Conservation (phyloP, 2,329 filamentous ascomycete species). For the Dothiorella sarmentorum region DNA sequence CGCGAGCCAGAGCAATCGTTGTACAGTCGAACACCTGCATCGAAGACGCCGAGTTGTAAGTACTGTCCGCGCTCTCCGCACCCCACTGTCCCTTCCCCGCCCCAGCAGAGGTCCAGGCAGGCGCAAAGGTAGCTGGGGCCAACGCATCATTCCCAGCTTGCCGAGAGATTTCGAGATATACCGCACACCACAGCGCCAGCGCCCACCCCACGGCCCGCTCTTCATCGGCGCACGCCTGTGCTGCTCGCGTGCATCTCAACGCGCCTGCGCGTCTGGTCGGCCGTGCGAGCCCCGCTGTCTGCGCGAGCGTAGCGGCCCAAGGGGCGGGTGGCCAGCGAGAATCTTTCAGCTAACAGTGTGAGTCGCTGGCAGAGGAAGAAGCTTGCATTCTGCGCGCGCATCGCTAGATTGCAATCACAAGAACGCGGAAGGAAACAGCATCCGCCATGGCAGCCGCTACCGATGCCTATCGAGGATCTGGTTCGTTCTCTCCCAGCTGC, state of each 20-base stretch:
- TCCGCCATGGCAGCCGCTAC: slow-evolving; percentile 38
- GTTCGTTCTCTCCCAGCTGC: slow-evolving; percentile 30
- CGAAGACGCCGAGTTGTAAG: slow-evolving; percentile 10
- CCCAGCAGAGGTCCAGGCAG: background rate
- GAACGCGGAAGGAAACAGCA: slow-evolving; percentile 6
- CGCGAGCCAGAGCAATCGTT: slow-evolving; percentile 4
- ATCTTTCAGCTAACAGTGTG: slow-evolving; percentile 17
- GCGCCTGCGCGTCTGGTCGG: background rate
- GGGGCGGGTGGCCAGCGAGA: slow-evolving; percentile 12
- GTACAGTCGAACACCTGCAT: slow-evolving; percentile 12
- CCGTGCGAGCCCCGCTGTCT: background rate
- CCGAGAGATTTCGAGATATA: slow-evolving; percentile 17
- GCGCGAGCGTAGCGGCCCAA: background rate
- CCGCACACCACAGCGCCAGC: slow-evolving; percentile 14
- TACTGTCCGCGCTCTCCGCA: background rate
- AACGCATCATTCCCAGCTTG: slow-evolving; percentile 16
- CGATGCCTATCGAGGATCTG: slow-evolving; percentile 27
- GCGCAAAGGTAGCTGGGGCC: slow-evolving; percentile 15
- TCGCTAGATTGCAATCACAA: background rate
- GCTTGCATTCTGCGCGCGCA: slow-evolving; percentile 11
- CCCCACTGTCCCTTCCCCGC: background rate
- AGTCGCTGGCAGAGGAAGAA: slow-evolving; percentile 6
- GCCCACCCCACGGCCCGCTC: slow-evolving; percentile 13
- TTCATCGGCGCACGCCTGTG: slow-evolving; percentile 15
- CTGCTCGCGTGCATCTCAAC: slow-evolving; percentile 8